Evolutionary conservation across 2,329 filamentous ascomycete genomes (phyloP), one percentile per base, ranked within the genome.

Genomic region (Aspergillus puulaauensis): DNA sequence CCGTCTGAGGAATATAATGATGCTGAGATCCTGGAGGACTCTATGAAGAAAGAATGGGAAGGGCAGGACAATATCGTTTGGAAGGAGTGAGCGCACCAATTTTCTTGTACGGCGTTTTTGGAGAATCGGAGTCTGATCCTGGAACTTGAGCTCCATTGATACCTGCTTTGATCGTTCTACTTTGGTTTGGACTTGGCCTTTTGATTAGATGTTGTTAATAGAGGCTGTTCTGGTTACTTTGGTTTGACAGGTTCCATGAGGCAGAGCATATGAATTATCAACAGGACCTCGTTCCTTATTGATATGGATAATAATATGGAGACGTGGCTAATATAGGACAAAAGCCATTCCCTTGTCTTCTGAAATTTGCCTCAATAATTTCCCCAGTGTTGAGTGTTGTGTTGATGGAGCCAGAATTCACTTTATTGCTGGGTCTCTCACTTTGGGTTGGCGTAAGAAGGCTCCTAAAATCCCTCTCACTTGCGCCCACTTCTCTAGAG

Each of bases 21-120:
- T 14, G 50, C 61, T 7, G 61, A 70, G 39, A 71, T 71, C 24
- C 67, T n/a, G 35, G 35, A 73, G 24, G 48, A 21, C 5, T 46
- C 58, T n/a, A 52, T 50, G 47, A 37, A 45, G 39, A 48, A 21
- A 21, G 23, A 55, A n/a, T 14, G 12, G 37, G 48, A 17, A 12
- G 4, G 11, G 6, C 33, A 50, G 3, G 33, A 39, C 15, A 7
- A 7, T 1, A 17, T 21, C 1, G 4, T 6, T 24, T 31, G 9
- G 6, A 40, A 50, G 7, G 19, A 39, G n/a, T 40, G 24, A 21
- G 24, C 8, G 9, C 3, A 19, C 4, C 27, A 4, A 23, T 35
- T 45, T 27, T 8, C 6, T 8, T 45, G 19, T 45, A 24, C 17
- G 43, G 23, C 9, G 43, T 15, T n/a, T 4, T 21, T 12, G 19